Conservation (phyloP, 2,329 filamentous ascomycete genomes). For the Sporothrix dimorphospora region DNA sequence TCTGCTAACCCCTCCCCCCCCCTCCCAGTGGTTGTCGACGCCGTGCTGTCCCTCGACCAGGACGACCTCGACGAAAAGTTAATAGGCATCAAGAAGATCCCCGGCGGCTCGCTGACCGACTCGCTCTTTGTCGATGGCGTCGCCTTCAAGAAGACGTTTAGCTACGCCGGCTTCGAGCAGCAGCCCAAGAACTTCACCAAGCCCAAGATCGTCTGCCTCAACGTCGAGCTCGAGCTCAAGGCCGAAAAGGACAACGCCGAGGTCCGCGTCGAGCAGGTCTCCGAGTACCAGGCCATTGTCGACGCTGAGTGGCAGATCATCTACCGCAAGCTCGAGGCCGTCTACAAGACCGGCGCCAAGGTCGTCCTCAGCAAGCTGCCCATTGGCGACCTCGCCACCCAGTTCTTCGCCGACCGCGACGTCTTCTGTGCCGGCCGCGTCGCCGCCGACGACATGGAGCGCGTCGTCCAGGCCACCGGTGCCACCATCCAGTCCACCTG, state of each 20-base stretch:
- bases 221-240: slow-evolving; percentile 97
- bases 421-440: slow-evolving; percentile 98
- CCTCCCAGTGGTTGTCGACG: slow-evolving; percentile 83
- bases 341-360: slow-evolving; percentile 93
- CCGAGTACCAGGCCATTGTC: slow-evolving; percentile 98
- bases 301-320: slow-evolving; percentile 99
- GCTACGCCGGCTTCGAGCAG: slow-evolving; percentile 98
- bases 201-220: slow-evolving; percentile 95
- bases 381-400: slow-evolving; percentile 95
- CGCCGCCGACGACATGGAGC: slow-evolving; percentile 87
- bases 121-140: slow-evolving; percentile 97
- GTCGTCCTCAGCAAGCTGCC: slow-evolving; percentile 96
- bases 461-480: slow-evolving; percentile 91
- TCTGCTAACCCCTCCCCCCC: background rate
- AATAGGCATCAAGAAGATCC: slow-evolving; percentile 98
- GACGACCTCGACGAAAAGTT: slow-evolving; percentile 97
- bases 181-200: slow-evolving; percentile 94
- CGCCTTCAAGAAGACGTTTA: slow-evolving; percentile 99
- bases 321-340: slow-evolving; percentile 96
- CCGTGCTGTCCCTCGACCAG: slow-evolving; percentile 92
- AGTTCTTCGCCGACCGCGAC: slow-evolving; percentile 97
- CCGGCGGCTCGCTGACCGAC: slow-evolving; percentile 92
- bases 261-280: slow-evolving; percentile 96
- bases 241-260: slow-evolving; percentile 99
- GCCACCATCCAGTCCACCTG: slow-evolving; percentile 93